Evolutionary conservation across 2,329 filamentous ascomycete genomes (phyloP), one percentile per base, ranked within the genome.

Genomic region (Escovopsis weberi): DNA sequence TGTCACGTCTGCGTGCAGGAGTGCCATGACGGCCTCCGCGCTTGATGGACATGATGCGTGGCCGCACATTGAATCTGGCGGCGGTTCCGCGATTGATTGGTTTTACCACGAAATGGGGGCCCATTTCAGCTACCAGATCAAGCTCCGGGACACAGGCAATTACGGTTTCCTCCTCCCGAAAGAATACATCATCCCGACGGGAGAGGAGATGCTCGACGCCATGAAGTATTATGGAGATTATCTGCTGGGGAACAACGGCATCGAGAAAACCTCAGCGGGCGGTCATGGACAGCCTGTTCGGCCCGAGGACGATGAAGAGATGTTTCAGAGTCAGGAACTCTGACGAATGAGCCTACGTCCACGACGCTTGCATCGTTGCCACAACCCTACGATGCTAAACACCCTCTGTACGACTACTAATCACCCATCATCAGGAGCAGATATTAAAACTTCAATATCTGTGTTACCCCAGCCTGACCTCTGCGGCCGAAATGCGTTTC

Each of bases 81-180:
- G 89, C 34, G 89, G 89, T 3, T 88, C 84, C 39, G 85, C 85
- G 2, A 77, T 96, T 36, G 91, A 96, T 61, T 96, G 85, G 78
- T 94, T 98, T 62, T 94, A 94, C 58, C 85, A 94, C 52, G 82
- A 93, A 53, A 63, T 96, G 47, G 68, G 72, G 38, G 84, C 89
- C 15, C 79, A 77, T 48, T 94, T 85, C 59, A 84, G 86, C 45
- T 96, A 93, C 59, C 91, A 96, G 67, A 82, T 91, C 63, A 96
- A 96, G 65, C 68, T 98, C 26, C 73, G 91, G 39, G 91, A 98
- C 59, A 91, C 84, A 0, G 91, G 91, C 9, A 91, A 80, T 58
- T 96, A 96, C 58, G 91, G 91, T 0, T 98, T 96, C 58, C 66
- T 98, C 39, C 67, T 96, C 4, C 91, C 91, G 0, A 80, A 75